Conservation (phyloP, 2,329 filamentous ascomycete species). For the Thielaviopsis populi region DNA sequence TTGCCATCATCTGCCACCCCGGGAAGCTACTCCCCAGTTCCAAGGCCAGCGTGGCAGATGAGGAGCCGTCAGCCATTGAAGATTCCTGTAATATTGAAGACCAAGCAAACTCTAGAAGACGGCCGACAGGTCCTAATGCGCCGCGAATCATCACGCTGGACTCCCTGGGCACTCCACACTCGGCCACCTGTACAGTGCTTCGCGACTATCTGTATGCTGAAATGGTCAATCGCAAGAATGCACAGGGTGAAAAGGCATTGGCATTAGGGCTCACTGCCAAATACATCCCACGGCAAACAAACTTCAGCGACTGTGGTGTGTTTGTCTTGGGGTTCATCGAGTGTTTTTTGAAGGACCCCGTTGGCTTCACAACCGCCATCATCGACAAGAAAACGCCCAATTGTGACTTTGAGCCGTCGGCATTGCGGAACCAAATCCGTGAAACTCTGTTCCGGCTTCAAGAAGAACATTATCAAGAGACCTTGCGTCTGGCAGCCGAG, state of each 20-base stretch:
- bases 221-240: constrained; percentile 43
- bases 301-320: constrained; percentile 79
- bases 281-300: constrained; percentile 63
- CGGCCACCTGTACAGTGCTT: constrained; percentile 48
- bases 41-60: background rate
- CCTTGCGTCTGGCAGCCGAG: constrained; percentile 22
- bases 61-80: background rate
- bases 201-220: constrained; percentile 67
- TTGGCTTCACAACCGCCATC: constrained; percentile 51
- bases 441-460: constrained; percentile 50
- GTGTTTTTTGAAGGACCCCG: constrained; percentile 63
- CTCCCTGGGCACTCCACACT: constrained; percentile 55
- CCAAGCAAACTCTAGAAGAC: background rate
- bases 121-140: constrained; percentile 30
- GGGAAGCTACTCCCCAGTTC: constrained; percentile 37
- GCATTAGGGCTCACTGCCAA: constrained; percentile 49
- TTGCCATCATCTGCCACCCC: constrained; percentile 88
- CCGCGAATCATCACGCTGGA: constrained; percentile 76
- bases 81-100: background rate
- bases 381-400: constrained; percentile 40
- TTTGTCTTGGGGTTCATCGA: constrained; percentile 75
- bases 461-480: constrained; percentile 20
- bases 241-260: constrained; percentile 26
- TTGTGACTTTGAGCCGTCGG: constrained; percentile 41
- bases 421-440: constrained; percentile 51